Conservation (phyloP, 306 rosid genomes). For the Ziziphus jujuba region DNA sequence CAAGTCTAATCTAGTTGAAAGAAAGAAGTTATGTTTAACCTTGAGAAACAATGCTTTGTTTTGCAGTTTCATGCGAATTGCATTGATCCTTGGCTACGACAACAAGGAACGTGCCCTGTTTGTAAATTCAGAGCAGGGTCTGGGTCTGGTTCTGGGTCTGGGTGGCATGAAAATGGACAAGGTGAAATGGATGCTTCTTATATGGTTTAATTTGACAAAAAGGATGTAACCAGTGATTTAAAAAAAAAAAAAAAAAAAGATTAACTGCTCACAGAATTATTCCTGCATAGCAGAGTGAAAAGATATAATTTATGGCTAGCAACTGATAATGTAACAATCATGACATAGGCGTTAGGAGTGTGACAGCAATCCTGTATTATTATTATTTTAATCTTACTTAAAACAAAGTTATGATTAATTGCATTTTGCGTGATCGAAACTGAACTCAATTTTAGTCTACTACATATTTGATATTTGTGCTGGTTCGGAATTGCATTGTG, state of each 20-base stretch:
- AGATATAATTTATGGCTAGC: slow-evolving; percentile 17
- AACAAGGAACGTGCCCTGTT: slow-evolving; percentile 94
- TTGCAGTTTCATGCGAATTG: slow-evolving; percentile 84
- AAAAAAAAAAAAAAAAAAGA: not conserved
- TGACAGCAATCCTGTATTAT: not conserved
- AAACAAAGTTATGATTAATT: too few relatives aligned
- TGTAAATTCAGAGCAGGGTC: slow-evolving; percentile 83
- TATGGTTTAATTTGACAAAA: slow-evolving; percentile 52
- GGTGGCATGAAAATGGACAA: slow-evolving; percentile 64
- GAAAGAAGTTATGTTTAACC: not conserved
- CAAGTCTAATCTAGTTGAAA: not conserved
- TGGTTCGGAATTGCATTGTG: too few relatives aligned
- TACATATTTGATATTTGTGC: too few relatives aligned
- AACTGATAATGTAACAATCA: slow-evolving; percentile 35
- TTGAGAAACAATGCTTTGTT: not conserved
- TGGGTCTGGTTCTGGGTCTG: slow-evolving; percentile 56
- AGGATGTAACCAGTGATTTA: not conserved
- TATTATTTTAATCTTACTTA: too few relatives aligned
- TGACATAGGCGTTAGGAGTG: slow-evolving; percentile 34
- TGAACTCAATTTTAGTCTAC: too few relatives aligned
- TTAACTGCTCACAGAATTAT: slow-evolving; percentile 5
- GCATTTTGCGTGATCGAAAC: too few relatives aligned
- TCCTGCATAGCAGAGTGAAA: slow-evolving; percentile 6
- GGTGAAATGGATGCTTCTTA: slow-evolving; percentile 52
- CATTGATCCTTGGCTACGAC: slow-evolving; percentile 95